These are phyloP conservation scores for Bryoglossum gracile DNA, from an alignment of 495 filamentous ascomycete species.

Conservation along the genomic window DNA sequence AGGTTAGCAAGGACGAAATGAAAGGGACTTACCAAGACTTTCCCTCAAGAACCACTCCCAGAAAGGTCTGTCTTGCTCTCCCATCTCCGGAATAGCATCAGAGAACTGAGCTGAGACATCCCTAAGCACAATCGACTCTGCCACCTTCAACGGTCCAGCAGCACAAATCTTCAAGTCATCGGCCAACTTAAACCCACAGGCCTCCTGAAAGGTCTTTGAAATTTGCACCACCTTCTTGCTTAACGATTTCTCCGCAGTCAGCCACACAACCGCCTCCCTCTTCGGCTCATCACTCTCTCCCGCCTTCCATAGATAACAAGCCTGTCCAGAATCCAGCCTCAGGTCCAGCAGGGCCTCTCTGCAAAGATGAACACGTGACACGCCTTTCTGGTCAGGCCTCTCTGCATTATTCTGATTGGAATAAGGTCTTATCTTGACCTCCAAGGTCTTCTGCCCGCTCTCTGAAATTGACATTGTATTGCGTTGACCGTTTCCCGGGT, in stretches of 20 bases:
- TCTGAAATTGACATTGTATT: slow-evolving; percentile 19
- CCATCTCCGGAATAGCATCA: slow-evolving; percentile 7
- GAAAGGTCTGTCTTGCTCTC: slow-evolving; percentile 39
- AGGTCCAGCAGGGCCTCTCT: slow-evolving; percentile 53
- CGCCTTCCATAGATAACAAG: slow-evolving; percentile 44
- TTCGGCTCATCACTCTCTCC: slow-evolving; percentile 24
- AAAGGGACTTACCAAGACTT: slow-evolving; percentile 39
- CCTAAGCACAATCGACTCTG: slow-evolving; percentile 38
- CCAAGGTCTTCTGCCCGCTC: slow-evolving; percentile 32
- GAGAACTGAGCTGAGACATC: slow-evolving; percentile 38
- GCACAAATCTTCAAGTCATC: slow-evolving; percentile 51
- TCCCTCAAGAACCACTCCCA: slow-evolving; percentile 62
- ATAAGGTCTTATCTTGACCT: slow-evolving; percentile 45
- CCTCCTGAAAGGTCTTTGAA: slow-evolving; percentile 57
- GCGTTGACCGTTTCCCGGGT: not conserved
- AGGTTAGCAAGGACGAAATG: too few relatives aligned
- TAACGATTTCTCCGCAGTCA: slow-evolving; percentile 50
- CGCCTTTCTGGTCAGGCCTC: slow-evolving; percentile 46
- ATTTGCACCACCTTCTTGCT: slow-evolving; percentile 57
- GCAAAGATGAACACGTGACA: slow-evolving; percentile 62
- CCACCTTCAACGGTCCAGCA: slow-evolving; percentile 29
- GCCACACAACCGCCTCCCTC: slow-evolving; percentile 59
- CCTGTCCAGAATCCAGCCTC: slow-evolving; percentile 52
- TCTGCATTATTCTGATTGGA: slow-evolving; percentile 43
- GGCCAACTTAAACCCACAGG: slow-evolving; percentile 55